Conservation (phyloP, 805 yeast species). For the Metschnikowia orientalis region DNA sequence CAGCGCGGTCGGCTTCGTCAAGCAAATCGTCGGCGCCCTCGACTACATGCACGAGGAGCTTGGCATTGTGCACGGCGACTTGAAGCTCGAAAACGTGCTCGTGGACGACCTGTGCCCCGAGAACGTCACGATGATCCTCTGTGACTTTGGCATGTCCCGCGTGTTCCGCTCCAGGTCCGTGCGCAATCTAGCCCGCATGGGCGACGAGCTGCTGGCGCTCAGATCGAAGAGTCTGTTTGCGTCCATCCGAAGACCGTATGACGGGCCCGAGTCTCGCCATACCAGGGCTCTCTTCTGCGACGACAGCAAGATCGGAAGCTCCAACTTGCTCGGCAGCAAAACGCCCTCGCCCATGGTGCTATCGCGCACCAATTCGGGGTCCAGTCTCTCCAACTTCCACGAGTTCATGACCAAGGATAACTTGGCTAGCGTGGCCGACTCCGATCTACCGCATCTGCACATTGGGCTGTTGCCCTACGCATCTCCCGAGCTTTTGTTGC, state of each 20-base stretch:
- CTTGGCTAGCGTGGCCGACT: slow-evolving; percentile 24
- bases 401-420: slow-evolving; percentile 14
- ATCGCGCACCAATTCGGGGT: slow-evolving; percentile 9
- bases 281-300: slow-evolving; percentile 24
- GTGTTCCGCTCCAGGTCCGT: slow-evolving; percentile 27
- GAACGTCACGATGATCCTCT: slow-evolving; percentile 54
- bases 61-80: slow-evolving; percentile 75
- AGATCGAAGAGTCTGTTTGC: slow-evolving; percentile 34
- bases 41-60: slow-evolving; percentile 51
- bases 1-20: slow-evolving; percentile 30
- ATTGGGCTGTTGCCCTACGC: slow-evolving; percentile 93
- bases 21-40: slow-evolving; percentile 57
- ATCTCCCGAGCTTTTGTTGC: slow-evolving; percentile 74
- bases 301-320: slow-evolving; percentile 32
- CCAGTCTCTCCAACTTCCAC: slow-evolving; percentile 12
- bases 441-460: slow-evolving; percentile 55
- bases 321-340: slow-evolving; percentile 22
- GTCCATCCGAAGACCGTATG: slow-evolving; percentile 31
- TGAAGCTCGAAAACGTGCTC: slow-evolving; percentile 77
- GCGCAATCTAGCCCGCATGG: slow-evolving; percentile 18
- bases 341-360: slow-evolving; percentile 26
- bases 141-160: slow-evolving; percentile 87
- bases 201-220: slow-evolving; percentile 12
- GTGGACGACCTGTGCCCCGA: slow-evolving; percentile 39
- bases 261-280: slow-evolving; percentile 28